Evolutionary conservation across 495 filamentous ascomycete species (phyloP).

Genomic region (Penicillium psychrofluorescens): DNA sequence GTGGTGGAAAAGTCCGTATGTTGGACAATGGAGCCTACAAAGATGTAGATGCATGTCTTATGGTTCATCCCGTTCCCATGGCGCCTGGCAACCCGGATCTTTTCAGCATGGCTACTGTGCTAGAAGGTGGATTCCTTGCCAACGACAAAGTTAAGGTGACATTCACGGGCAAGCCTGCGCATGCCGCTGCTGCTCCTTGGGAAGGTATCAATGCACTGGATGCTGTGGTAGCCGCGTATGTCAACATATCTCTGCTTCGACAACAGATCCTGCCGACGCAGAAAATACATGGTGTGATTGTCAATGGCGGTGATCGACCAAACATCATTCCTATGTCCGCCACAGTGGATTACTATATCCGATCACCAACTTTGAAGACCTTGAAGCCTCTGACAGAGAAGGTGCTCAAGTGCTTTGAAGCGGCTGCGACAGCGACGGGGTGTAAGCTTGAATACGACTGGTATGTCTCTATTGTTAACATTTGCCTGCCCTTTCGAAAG

Average conservation of each 20-base stretch:
- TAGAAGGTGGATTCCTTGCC: conserved; percentile 42
- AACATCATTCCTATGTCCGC: conserved; percentile 51
- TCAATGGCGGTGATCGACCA: conserved; percentile 36
- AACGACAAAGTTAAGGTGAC: conserved; percentile 43
- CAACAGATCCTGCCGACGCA: conserved; percentile 49
- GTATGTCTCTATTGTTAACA: conserved; percentile 6
- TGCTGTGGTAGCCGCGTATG: conserved; percentile 55
- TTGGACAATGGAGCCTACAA: conserved; percentile 45
- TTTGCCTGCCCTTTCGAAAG: not conserved
- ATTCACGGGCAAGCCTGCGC: conserved; percentile 43
- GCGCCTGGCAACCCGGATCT: conserved; percentile 15
- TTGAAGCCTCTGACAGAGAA: conserved; percentile 38
- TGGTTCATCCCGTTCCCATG: conserved; percentile 46
- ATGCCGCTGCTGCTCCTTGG: conserved; percentile 58
- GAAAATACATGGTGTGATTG: conserved; percentile 38
- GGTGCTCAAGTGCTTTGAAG: conserved; percentile 50
- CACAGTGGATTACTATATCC: conserved; percentile 48
- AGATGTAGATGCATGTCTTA: conserved; percentile 40
- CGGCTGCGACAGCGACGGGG: conserved; percentile 48
- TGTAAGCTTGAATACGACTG: conserved; percentile 42
- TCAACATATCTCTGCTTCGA: conserved; percentile 51
- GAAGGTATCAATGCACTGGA: conserved; percentile 61
- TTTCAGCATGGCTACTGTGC: conserved; percentile 23
- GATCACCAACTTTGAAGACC: conserved; percentile 37
- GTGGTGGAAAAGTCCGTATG: conserved; percentile 42